Conservation (phyloP, 768 basidiomycete genomes). For the Boletus rufocinnamomeus region DNA sequence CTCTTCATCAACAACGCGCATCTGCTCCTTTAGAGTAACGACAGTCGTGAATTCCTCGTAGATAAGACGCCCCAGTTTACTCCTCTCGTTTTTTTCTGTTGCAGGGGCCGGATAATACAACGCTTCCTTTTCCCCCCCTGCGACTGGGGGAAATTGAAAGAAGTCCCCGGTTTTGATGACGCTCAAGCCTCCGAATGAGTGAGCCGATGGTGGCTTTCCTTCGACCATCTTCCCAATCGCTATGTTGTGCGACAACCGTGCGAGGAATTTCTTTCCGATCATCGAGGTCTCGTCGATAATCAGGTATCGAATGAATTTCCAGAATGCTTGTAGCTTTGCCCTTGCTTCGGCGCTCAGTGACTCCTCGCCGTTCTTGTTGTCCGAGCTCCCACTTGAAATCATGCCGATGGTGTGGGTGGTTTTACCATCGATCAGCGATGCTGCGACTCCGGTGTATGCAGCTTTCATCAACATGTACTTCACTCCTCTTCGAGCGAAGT, state of each 20-base stretch:
- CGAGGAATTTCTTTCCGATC: neutral
- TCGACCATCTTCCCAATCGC: neutral
- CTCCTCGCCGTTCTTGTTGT: neutral
- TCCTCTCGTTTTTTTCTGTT: neutral
- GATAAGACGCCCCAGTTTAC: too few relatives aligned
- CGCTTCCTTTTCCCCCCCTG: neutral
- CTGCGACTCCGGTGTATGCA: neutral
- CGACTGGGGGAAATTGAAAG: neutral
- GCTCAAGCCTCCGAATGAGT: neutral
- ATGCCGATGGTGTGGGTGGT: neutral
- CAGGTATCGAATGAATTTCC: neutral
- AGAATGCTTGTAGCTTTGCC: neutral
- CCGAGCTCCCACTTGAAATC: neutral
- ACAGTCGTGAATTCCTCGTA: too few relatives aligned
- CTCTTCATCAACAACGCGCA: too few relatives aligned
- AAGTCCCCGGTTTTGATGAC: neutral
- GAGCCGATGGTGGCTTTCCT: neutral
- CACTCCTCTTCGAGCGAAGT: neutral
- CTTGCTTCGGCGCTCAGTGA: neutral
- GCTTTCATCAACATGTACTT: neutral
- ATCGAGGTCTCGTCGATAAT: neutral
- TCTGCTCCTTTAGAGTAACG: too few relatives aligned
- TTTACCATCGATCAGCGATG: neutral
- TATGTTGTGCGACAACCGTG: neutral
- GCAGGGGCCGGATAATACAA: neutral